Percentiles rank a stretch among this genome's conserved stretches.
Evolutionary conservation across 1,284 basidiomycete genomes (phyloP).

Genomic region (Trametes pubescens): DNA sequence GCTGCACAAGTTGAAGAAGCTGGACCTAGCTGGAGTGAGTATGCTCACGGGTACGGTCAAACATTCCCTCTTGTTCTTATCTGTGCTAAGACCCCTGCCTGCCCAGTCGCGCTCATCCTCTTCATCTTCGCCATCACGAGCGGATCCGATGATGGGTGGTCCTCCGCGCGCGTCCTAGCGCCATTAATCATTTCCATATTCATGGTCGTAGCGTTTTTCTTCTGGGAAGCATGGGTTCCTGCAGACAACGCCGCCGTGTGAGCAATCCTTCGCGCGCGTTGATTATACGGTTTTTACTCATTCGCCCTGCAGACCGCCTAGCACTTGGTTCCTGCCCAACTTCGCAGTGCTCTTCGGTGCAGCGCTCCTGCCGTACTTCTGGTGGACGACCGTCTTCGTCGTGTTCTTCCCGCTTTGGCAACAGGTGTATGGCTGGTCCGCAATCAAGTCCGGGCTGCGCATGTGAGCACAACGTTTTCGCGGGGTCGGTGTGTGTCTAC

Average conservation of each 20-base stretch:
- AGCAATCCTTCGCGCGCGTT: slow-evolving; percentile 6
- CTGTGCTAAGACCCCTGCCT: not conserved
- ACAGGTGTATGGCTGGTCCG: slow-evolving; percentile 45
- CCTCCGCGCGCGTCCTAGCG: slow-evolving; percentile 42
- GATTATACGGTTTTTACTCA: not conserved
- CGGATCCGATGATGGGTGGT: slow-evolving; percentile 50
- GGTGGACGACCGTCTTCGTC: slow-evolving; percentile 45
- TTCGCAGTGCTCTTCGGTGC: slow-evolving; percentile 48
- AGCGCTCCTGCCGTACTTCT: slow-evolving; percentile 49
- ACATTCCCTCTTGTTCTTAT: too few relatives aligned
- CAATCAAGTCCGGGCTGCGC: slow-evolving; percentile 42
- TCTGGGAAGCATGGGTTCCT: slow-evolving; percentile 48
- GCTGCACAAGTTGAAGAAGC: slow-evolving; percentile 27
- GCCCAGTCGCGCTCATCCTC: slow-evolving; percentile 45
- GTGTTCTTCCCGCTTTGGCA: slow-evolving; percentile 49
- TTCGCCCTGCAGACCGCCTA: slow-evolving; percentile 17
- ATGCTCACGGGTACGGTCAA: slow-evolving; percentile 34
- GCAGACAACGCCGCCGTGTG: slow-evolving; percentile 47
- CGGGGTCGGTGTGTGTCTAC: not conserved
- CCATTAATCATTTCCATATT: slow-evolving; percentile 48
- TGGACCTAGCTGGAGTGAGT: slow-evolving; percentile 30
- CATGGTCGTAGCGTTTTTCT: slow-evolving; percentile 47
- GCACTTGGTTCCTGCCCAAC: slow-evolving; percentile 37
- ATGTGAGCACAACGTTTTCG: slow-evolving; percentile 38
- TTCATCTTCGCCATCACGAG: slow-evolving; percentile 52